Conservation (phyloP, 2,329 filamentous ascomycete species). For the Fusarium tanahbumbuense region DNA sequence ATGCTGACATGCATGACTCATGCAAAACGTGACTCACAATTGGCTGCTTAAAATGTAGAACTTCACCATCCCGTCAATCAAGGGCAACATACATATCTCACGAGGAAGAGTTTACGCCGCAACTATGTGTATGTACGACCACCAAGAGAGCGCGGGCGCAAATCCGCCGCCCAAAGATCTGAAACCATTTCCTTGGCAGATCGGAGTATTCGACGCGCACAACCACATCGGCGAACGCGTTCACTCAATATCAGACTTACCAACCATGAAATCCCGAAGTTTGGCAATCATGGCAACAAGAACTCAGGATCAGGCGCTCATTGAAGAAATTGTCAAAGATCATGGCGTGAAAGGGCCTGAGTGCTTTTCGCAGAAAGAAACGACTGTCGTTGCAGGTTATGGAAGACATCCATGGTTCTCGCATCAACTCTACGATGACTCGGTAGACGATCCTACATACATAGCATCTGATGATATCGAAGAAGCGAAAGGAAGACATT, state of each 20-base stretch:
- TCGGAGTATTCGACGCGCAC: slow-evolving; percentile 50
- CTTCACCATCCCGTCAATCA: no score
- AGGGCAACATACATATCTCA: no score
- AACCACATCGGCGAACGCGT: slow-evolving; percentile 41
- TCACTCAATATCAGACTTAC: not conserved
- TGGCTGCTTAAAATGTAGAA: no score
- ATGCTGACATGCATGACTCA: not conserved
- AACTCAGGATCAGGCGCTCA: slow-evolving; percentile 38
- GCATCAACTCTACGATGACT: slow-evolving; percentile 41
- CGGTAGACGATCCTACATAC: not conserved
- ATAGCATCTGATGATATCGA: not conserved
- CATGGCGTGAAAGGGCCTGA: slow-evolving; percentile 7
- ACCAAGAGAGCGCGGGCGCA: not conserved
- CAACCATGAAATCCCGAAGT: slow-evolving; percentile 22
- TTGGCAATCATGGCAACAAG: slow-evolving; percentile 44
- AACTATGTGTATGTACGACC: slow-evolving; percentile 27
- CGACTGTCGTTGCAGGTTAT: slow-evolving; percentile 32
- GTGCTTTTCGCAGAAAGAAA: slow-evolving; percentile 10
- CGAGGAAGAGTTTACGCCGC: no score
- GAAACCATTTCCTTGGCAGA: slow-evolving; percentile 39
- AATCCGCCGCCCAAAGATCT: not conserved
- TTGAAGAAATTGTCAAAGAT: slow-evolving; percentile 1
- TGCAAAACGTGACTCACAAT: not conserved
- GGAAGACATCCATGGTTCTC: slow-evolving; percentile 45
- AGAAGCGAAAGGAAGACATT: slow-evolving; percentile 33